phyloP scores from a whole-genome alignment of 768 basidiomycete species.

The Strobilomyces confusus region DNA sequence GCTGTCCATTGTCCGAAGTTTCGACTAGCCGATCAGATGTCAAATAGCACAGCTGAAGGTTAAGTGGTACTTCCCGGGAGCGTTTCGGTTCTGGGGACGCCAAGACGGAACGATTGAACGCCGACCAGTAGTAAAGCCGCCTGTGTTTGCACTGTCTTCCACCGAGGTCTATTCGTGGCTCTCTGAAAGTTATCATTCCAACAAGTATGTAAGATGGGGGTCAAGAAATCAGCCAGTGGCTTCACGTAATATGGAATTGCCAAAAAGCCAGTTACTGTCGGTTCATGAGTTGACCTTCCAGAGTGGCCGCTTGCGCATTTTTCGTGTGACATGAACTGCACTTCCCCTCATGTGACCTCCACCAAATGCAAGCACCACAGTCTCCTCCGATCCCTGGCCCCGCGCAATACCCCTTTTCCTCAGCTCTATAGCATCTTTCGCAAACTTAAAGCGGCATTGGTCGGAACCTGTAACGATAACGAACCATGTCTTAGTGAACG shows the following conservation, averaged over 20 bases:
- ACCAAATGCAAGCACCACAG: slow-evolving; percentile 89
- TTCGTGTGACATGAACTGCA: slow-evolving; percentile 84
- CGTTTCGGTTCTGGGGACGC: slow-evolving; percentile 7
- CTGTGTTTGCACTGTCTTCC: slow-evolving; percentile 3
- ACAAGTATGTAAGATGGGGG: slow-evolving; percentile 21
- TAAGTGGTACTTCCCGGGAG: slow-evolving; percentile 24
- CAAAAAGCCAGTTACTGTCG: slow-evolving; percentile 21
- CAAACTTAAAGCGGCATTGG: slow-evolving; percentile 87
- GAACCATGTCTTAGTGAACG: slow-evolving; percentile 5
- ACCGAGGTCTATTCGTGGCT: not conserved
- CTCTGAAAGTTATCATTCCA: slow-evolving; percentile 7
- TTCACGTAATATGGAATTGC: slow-evolving; percentile 28
- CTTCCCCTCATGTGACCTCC: slow-evolving; percentile 63
- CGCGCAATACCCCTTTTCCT: slow-evolving; percentile 76
- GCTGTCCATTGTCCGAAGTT: slow-evolving; percentile 2
- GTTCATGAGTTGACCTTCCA: slow-evolving; percentile 77
- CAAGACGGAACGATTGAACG: not conserved
- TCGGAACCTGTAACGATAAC: slow-evolving; percentile 55
- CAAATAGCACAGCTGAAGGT: slow-evolving; percentile 25
- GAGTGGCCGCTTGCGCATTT: slow-evolving; percentile 78
- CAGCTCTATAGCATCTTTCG: slow-evolving; percentile 82
- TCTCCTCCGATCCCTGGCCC: slow-evolving; percentile 74
- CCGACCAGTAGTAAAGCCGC: not conserved
- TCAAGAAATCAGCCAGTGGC: slow-evolving; percentile 17
- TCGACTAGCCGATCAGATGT: slow-evolving; percentile 19